A percentile compares a stretch with the other conserved stretches of the same genome.
phyloP scores from a whole-genome alignment of 2,329 filamentous ascomycete genomes.

The Arachnomyces sp. region DNA sequence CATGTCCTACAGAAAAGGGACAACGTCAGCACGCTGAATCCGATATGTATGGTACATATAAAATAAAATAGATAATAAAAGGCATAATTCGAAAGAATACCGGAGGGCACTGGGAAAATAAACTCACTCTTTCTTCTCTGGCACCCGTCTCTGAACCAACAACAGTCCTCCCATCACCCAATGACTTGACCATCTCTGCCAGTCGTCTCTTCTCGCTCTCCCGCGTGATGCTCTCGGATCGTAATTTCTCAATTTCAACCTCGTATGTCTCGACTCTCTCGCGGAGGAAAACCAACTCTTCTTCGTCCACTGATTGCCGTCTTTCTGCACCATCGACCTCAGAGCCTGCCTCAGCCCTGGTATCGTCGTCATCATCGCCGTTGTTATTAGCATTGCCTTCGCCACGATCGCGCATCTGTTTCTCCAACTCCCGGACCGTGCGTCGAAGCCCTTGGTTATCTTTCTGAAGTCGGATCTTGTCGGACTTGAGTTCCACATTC shows the following conservation, averaged over 20 bases:
- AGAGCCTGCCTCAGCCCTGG: constrained; percentile 36
- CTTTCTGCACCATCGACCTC: constrained; percentile 50
- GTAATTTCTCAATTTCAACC: constrained; percentile 72
- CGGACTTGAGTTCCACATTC: constrained; percentile 91
- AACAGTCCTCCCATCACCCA: constrained; percentile 46
- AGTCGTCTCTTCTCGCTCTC: constrained; percentile 83
- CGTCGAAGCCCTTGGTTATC: constrained; percentile 79
- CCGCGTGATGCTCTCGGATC: constrained; percentile 67
- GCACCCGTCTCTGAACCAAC: constrained; percentile 44
- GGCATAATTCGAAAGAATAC: constrained; percentile 9
- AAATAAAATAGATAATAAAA: neutral
- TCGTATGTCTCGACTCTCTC: constrained; percentile 81
- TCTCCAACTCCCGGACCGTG: constrained; percentile 79
- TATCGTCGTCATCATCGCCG: constrained; percentile 37
- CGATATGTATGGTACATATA: constrained; percentile 1
- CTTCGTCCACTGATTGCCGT: constrained; percentile 60
- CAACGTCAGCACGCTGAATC: constrained; percentile 4
- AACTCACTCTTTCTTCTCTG: constrained; percentile 39
- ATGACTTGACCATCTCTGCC: constrained; percentile 67
- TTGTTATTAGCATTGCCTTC: constrained; percentile 30
- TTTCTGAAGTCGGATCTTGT: constrained; percentile 77
- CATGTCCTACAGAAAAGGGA: constrained; percentile 54
- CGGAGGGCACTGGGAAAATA: neutral
- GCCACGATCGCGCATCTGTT: constrained; percentile 57
- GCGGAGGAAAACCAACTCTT: constrained; percentile 75